Conservation (phyloP, 768 basidiomycete species). For the Auricularia sp. region DNA sequence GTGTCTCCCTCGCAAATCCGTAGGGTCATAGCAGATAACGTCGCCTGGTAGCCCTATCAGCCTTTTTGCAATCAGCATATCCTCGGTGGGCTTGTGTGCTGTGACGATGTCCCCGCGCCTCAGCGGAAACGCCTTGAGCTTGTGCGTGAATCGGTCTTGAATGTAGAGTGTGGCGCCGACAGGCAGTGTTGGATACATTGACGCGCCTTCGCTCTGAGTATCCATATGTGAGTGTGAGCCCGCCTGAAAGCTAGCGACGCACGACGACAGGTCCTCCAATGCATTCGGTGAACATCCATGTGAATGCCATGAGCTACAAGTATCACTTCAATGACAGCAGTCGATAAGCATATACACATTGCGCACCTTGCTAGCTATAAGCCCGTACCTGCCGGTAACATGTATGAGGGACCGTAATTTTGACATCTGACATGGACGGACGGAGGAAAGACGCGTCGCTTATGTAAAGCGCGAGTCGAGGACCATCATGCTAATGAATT, state of each 20-base stretch:
- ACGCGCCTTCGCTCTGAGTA: conserved; percentile 16
- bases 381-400: too few species aligned
- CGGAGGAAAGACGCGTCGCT: too few species aligned
- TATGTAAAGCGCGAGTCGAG: too few species aligned
- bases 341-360: too few species aligned
- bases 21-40: conserved; percentile 76
- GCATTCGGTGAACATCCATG: neutral
- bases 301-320: neutral
- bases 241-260: neutral
- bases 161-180: conserved; percentile 21
- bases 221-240: neutral
- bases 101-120: conserved; percentile 71
- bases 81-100: conserved; percentile 59
- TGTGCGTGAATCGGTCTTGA: conserved; percentile 8
- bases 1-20: conserved; percentile 28
- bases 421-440: too few species aligned
- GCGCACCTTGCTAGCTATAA: too few species aligned
- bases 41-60: conserved; percentile 87
- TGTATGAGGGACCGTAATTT: too few species aligned
- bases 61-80: conserved; percentile 73
- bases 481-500: too few species aligned
- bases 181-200: conserved; percentile 28
- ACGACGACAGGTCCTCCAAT: neutral
- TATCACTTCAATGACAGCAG: too few species aligned
- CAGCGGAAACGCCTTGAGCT: conserved; percentile 20